These are phyloP conservation scores for Amphichorda felina DNA, from an alignment of 2,329 filamentous ascomycete species.

Conservation along the genomic window DNA sequence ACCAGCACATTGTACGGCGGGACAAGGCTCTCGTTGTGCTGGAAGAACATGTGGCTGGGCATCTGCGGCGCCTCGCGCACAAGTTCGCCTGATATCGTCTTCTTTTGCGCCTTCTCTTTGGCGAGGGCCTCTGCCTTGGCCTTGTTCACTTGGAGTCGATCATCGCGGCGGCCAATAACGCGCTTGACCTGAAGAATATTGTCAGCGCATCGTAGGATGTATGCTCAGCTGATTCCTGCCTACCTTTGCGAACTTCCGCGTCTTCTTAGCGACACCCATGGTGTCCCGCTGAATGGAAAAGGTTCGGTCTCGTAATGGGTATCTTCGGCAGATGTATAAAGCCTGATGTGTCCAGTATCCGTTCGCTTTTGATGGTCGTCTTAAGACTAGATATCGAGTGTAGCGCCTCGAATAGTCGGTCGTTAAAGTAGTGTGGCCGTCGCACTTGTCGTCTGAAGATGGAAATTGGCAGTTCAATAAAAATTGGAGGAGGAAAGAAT, in stretches of 20 bases:
- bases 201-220: background rate
- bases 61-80: slow-evolving; percentile 74
- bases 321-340: too few species aligned
- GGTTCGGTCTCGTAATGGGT: too few species aligned
- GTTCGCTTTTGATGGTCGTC: too few species aligned
- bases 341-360: too few species aligned
- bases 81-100: slow-evolving; percentile 44
- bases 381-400: too few species aligned
- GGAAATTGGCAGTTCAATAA: background rate
- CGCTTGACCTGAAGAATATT: slow-evolving; percentile 50
- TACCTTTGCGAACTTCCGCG: slow-evolving; percentile 75
- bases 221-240: slow-evolving; percentile 5
- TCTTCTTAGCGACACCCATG: slow-evolving; percentile 87
- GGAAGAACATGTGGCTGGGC: slow-evolving; percentile 76
- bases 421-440: background rate
- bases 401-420: too few species aligned
- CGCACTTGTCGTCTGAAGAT: background rate
- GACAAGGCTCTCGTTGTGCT: slow-evolving; percentile 75
- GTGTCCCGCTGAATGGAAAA: slow-evolving; percentile 4
- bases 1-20: slow-evolving; percentile 73
- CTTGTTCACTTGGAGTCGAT: slow-evolving; percentile 70
- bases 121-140: slow-evolving; percentile 48
- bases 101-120: slow-evolving; percentile 45
- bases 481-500: slow-evolving; percentile 1
- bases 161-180: slow-evolving; percentile 71